A percentile compares a stretch with the other conserved stretches of the same genome.
These are phyloP conservation scores for Firmiana major DNA, from an alignment of 345 rosid species.

Conservation along the genomic window DNA sequence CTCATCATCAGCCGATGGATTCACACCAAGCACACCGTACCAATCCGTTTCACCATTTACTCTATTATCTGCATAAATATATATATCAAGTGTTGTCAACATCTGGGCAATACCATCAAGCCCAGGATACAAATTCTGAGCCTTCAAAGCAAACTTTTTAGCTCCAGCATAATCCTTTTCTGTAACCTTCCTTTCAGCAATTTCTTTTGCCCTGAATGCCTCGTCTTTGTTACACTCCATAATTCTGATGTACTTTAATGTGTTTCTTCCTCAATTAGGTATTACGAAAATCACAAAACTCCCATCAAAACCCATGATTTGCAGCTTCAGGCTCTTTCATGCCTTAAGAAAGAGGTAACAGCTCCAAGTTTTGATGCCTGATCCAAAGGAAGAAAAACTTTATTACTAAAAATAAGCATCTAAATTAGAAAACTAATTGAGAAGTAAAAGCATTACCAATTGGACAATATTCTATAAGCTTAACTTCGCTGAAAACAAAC, in stretches of 20 bases:
- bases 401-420: background rate
- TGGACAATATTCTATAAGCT: background rate
- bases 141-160: conserved; percentile 67
- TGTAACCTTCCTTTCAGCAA: conserved; percentile 73
- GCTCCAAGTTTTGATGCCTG: conserved; percentile 21
- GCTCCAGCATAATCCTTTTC: conserved; percentile 74
- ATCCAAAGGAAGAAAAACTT: conserved; percentile 9
- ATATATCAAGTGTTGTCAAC: conserved; percentile 57
- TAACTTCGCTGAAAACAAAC: background rate
- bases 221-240: conserved; percentile 97
- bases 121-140: conserved; percentile 66
- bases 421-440: background rate
- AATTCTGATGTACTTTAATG: background rate
- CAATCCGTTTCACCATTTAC: conserved; percentile 68
- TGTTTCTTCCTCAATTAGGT: conserved; percentile 12
- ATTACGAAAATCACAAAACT: conserved; percentile 9
- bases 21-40: conserved; percentile 69
- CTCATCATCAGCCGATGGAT: conserved; percentile 62
- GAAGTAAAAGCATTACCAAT: background rate
- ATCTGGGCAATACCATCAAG: conserved; percentile 67
- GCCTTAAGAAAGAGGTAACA: conserved; percentile 1
- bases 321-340: conserved; percentile 12
- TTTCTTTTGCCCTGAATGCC: conserved; percentile 77
- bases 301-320: conserved; percentile 4
- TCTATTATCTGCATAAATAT: conserved; percentile 59